phyloP scores from a whole-genome alignment of 495 filamentous ascomycete genomes.

The Bathelium albidoporum region DNA sequence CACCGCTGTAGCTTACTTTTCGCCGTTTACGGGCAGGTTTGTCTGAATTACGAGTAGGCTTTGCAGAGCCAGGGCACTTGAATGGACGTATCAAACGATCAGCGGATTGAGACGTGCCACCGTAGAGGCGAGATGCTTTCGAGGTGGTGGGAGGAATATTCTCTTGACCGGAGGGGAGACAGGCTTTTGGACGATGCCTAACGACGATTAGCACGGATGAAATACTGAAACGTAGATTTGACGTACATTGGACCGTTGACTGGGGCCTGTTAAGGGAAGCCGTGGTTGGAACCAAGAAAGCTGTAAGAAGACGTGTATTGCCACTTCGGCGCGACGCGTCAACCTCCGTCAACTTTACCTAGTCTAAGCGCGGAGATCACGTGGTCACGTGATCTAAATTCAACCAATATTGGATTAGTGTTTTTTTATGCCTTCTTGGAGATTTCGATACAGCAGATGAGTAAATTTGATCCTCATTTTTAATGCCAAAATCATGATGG shows the following conservation, averaged over 20 bases:
- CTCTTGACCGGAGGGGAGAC: not conserved
- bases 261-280: not conserved
- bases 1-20: slow-evolving; percentile 81
- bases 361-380: not conserved
- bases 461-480: not conserved
- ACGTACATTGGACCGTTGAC: not conserved
- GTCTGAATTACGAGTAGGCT: slow-evolving; percentile 56
- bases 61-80: slow-evolving; percentile 81
- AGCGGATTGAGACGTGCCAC: slow-evolving; percentile 40
- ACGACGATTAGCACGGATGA: not conserved
- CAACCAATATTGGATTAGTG: too few relatives aligned
- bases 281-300: not conserved
- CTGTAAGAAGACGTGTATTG: not conserved
- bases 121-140: slow-evolving; percentile 27
- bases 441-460: not conserved
- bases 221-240: not conserved
- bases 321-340: not conserved
- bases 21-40: slow-evolving; percentile 77
- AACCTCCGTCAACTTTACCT: not conserved
- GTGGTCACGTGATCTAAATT: not conserved
- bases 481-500: not conserved
- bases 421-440: not conserved
- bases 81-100: slow-evolving; percentile 79
- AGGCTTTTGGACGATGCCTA: slow-evolving; percentile 9
- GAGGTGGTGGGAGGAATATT: slow-evolving; percentile 1